These are phyloP conservation scores for Lecanicillium sp. DNA, from an alignment of 2,329 filamentous ascomycete species.

Conservation along the genomic window DNA sequence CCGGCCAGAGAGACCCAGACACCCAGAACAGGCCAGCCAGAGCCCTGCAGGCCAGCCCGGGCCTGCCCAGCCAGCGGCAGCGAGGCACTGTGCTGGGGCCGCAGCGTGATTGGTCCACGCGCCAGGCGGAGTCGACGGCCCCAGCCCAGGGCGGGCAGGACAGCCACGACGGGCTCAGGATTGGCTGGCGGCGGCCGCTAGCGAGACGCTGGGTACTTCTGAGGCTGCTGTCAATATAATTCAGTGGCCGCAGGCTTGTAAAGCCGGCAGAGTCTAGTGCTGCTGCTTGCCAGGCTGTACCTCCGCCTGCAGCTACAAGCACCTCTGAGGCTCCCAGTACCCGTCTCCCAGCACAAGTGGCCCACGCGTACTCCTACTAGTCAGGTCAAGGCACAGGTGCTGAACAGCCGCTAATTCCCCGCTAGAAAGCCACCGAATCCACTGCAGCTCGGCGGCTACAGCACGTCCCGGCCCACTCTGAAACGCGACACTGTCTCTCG, in stretches of 20 bases:
- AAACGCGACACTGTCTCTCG: slow-evolving; percentile 7
- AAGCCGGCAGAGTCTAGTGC: no score
- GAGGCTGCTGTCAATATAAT: not conserved
- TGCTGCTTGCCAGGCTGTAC: not conserved
- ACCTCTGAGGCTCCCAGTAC: no score
- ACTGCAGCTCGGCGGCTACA: slow-evolving; percentile 10
- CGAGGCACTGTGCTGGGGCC: slow-evolving; percentile 1
- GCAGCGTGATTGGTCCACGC: slow-evolving; percentile 7
- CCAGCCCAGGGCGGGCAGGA: slow-evolving; percentile 5
- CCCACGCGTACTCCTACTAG: no score
- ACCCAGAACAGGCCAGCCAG: no score
- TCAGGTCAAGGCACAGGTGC: not conserved
- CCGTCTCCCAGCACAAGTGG: no score
- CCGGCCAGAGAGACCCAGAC: no score
- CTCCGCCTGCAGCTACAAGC: slow-evolving; percentile 1
- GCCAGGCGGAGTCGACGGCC: slow-evolving; percentile 9
- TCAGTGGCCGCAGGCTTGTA: not conserved
- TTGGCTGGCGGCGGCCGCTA: slow-evolving; percentile 5
- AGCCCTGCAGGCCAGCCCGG: no score
- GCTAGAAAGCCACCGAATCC: not conserved
- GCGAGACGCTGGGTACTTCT: not conserved
- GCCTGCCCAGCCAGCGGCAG: slow-evolving; percentile 6
- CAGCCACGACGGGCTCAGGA: not conserved
- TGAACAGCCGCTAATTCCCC: slow-evolving; percentile 1
- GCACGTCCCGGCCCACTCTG: slow-evolving; percentile 4